Conservation (phyloP, 1,284 basidiomycete genomes). For the Trametes polyzona region DNA sequence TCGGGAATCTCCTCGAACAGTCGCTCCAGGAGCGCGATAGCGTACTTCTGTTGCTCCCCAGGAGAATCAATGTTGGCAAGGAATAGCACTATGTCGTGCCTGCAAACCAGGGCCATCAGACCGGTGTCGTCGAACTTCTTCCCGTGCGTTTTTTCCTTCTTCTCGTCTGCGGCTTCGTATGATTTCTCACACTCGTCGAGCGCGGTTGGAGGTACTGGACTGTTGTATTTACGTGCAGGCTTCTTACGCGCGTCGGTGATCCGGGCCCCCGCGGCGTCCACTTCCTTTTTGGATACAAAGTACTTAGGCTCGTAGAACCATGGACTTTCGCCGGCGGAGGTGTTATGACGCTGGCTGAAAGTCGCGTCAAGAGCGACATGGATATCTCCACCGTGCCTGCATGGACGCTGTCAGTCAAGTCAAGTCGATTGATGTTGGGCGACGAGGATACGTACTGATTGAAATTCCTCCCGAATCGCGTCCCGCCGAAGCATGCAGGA, state of each 20-base stretch:
- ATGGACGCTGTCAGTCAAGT: not conserved
- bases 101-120: conserved; percentile 39
- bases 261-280: conserved; percentile 32
- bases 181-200: conserved; percentile 39
- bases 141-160: conserved; percentile 31
- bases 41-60: conserved; percentile 46
- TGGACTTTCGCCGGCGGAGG: conserved; percentile 31
- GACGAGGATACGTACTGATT: conserved; percentile 19
- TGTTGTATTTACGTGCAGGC: conserved; percentile 2
- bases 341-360: conserved; percentile 38
- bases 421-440: not conserved
- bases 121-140: conserved; percentile 37
- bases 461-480: conserved; percentile 28
- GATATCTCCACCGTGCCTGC: conserved; percentile 20
- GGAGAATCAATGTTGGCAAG: conserved; percentile 45
- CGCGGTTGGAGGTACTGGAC: conserved; percentile 34
- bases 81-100: conserved; percentile 43
- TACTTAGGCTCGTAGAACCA: conserved; percentile 34
- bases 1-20: conserved; percentile 35
- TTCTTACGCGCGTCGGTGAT: conserved; percentile 31
- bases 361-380: conserved; percentile 37
- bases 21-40: conserved; percentile 38
- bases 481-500: conserved; percentile 40
- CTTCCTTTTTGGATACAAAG: conserved; percentile 34
- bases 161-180: conserved; percentile 40